Base-by-base conservation (phyloP, 495 filamentous ascomycete species). In the Hypomontagnella submonticulosa region DNA sequence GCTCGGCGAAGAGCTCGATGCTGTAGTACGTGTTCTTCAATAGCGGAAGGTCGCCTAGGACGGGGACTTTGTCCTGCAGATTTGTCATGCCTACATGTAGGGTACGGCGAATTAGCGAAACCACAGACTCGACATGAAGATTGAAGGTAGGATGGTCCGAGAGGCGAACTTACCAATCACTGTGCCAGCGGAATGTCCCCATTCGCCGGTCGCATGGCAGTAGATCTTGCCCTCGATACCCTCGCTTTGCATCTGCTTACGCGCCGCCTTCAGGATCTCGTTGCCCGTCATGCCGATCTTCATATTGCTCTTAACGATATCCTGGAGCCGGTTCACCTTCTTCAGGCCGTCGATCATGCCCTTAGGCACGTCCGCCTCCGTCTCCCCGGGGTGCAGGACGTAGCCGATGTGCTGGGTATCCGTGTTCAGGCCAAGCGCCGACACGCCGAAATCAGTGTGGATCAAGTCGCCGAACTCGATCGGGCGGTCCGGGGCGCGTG, bases 341-440 rank as follows among this genome's bases (percentile, higher is more conserved):
- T 70, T 74, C 33, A 83, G 60, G 4, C 79, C 79, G 1, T 77
- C 73, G 9, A 72, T 32, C 18, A 81, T 56, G 0, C 78, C 75
- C 33, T 70, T 52, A 0, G 80, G 79, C 2, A 80, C 66, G 38
- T 79, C 75, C 0, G 52, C 67, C 18, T 76, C 76, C 4, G 77
- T 76, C 57, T 81, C 71, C 23, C 75, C 78, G 0, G 77, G 80
- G 16, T 66, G 60, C 3, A 83, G 73, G 4, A 83, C 78, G 53
- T 83, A 83, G 12, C 71, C 79, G 2, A 83, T 62, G 37, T 83
- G 80, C 64, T 83, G 80, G 6, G 80, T 83, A 58, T 81, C 79
- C 4, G 80, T 83, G 54, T 81, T 83, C 58, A 83, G 52, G 4
- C 79, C 79, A 15, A 83, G 67, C 0, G 80, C 79, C 0, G 78